Conservation (phyloP, 2,329 filamentous ascomycete genomes). For the Penicillium sp. region DNA sequence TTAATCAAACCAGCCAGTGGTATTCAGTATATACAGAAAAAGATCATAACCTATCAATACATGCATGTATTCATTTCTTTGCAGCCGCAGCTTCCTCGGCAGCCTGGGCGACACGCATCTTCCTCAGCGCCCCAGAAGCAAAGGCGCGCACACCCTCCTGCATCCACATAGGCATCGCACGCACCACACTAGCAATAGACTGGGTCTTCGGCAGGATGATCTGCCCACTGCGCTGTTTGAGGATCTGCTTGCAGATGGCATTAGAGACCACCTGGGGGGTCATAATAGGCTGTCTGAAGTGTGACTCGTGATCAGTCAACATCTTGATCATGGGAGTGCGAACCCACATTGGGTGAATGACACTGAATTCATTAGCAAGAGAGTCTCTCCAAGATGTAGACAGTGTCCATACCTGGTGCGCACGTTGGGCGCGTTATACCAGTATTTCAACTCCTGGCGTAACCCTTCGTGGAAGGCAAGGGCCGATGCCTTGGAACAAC, state of each 20-base stretch:
- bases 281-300: conserved; percentile 38
- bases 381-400: not conserved
- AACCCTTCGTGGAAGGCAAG: conserved; percentile 56
- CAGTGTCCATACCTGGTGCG: conserved; percentile 33
- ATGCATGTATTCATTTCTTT: not conserved
- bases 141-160: conserved; percentile 43
- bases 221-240: conserved; percentile 51
- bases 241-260: conserved; percentile 53
- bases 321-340: conserved; percentile 49
- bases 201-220: conserved; percentile 49
- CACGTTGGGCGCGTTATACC: conserved; percentile 41
- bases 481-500: conserved; percentile 53
- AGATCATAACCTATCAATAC: not conserved
- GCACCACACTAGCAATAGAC: conserved; percentile 25
- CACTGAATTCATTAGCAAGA: conserved; percentile 14
- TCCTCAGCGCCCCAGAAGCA: conserved; percentile 26
- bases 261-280: conserved; percentile 45
- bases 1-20: not conserved
- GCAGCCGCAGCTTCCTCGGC: conserved; percentile 6
- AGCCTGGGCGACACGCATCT: conserved; percentile 23
- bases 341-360: conserved; percentile 47
- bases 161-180: conserved; percentile 47
- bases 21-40: not conserved
- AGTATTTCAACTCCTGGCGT: conserved; percentile 38
- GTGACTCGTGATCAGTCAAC: conserved; percentile 32